Conservation (phyloP, 2,329 filamentous ascomycete species). For the Cercospora brassicicola region DNA sequence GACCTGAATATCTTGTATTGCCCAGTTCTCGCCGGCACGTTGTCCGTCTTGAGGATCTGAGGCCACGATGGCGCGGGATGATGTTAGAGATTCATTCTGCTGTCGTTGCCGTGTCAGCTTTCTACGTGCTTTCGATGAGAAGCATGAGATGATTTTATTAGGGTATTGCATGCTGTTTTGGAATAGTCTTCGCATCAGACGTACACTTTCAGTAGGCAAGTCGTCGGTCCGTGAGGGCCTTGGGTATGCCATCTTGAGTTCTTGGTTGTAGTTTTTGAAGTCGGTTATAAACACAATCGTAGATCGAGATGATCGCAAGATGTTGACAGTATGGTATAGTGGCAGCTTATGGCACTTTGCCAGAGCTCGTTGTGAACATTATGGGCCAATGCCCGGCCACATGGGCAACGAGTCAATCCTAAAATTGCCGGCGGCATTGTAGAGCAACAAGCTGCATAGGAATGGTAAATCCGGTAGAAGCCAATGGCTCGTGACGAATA, state of each 20-base stretch:
- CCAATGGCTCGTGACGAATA: not conserved
- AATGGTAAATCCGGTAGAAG: conserved; percentile 4
- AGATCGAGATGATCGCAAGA: not conserved
- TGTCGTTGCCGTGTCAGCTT: conserved; percentile 7
- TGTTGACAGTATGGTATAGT: not conserved
- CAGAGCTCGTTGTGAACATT: not conserved
- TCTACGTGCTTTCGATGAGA: not conserved
- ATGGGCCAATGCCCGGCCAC: not conserved
- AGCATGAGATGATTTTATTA: not conserved
- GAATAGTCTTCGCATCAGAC: not conserved
- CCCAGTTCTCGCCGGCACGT: conserved; percentile 24
- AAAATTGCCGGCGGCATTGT: conserved; percentile 2
- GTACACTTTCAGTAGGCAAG: not conserved
- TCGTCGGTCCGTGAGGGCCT: not conserved
- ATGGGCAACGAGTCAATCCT: not conserved
- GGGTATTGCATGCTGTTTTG: not conserved
- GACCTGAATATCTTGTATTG: conserved; percentile 21
- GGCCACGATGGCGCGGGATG: conserved; percentile 25
- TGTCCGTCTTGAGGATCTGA: conserved; percentile 19
- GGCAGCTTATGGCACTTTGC: not conserved
- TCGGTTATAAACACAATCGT: not conserved
- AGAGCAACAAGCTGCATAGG: not conserved
- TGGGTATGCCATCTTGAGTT: not conserved
- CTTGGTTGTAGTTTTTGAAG: not conserved
- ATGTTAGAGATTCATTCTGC: conserved; percentile 17